phyloP scores from a whole-genome alignment of 441 rosid species.

The Aquilaria agallochum region DNA sequence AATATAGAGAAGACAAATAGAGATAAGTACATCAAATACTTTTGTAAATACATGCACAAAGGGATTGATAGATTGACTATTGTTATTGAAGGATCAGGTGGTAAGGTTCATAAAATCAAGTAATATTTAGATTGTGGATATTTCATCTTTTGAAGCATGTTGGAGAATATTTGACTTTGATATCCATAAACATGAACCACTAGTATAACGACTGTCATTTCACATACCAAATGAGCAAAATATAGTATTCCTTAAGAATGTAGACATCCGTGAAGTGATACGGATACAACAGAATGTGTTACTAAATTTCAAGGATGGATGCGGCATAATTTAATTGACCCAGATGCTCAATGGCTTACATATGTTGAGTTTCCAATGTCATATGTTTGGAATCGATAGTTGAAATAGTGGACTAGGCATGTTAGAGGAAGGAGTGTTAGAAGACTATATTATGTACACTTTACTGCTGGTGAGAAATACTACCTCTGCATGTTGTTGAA shows the following conservation, averaged over 20 bases:
- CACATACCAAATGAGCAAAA: background rate
- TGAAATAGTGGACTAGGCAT: background rate
- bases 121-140: background rate
- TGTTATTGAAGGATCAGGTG: too few species aligned
- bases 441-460: background rate
- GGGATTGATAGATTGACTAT: background rate
- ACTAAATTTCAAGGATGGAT: background rate
- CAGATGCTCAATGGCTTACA: background rate
- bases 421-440: background rate
- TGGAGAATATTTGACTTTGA: background rate
- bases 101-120: background rate
- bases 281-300: background rate
- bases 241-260: background rate
- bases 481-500: background rate
- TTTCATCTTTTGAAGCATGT: background rate
- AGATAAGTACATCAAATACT: too few species aligned
- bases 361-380: background rate
- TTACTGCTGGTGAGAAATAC: background rate
- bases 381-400: background rate
- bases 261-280: background rate
- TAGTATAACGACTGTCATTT: background rate
- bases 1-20: background rate
- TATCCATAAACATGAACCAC: background rate
- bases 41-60: too few species aligned
- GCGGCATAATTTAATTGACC: background rate